Evolutionary conservation across 257 asterid species (phyloP).

Genomic region (Vinca minor): DNA sequence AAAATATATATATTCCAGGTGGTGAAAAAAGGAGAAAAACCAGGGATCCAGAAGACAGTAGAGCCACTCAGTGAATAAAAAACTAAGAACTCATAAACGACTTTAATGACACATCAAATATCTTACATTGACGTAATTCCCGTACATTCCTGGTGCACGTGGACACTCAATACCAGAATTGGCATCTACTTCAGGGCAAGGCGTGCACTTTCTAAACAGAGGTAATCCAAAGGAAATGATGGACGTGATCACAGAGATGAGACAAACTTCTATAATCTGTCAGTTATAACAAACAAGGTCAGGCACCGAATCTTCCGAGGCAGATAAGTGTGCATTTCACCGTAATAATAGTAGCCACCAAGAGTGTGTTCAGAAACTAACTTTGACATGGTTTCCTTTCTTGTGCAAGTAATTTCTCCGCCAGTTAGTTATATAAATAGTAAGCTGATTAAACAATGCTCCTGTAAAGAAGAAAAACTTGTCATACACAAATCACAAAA

Average conservation of each 20-base stretch:
- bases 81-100: conserved; percentile 5
- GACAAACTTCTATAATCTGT: conserved; percentile 87
- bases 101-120: conserved; percentile 4
- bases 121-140: conserved; percentile 92
- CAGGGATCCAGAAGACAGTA: background rate
- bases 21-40: background rate
- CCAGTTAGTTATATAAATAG: conserved; percentile 75
- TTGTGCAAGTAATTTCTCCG: conserved; percentile 84
- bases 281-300: conserved; percentile 17
- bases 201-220: conserved; percentile 76
- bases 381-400: conserved; percentile 85
- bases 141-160: conserved; percentile 95
- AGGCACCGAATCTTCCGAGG: conserved; percentile 1
- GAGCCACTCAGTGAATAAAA: background rate
- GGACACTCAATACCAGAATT: conserved; percentile 92
- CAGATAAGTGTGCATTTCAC: background rate
- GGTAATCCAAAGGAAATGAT: conserved; percentile 87
- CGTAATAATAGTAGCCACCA: background rate
- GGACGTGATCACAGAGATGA: conserved; percentile 81
- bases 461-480: conserved; percentile 38
- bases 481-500: conserved; percentile 14
- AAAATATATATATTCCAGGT: background rate
- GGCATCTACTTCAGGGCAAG: conserved; percentile 81
- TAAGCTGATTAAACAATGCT: conserved; percentile 93
- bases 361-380: conserved; percentile 31